Base-by-base conservation (phyloP, 2,329 filamentous ascomycete genomes). In the Colletotrichum aenigma region DNA sequence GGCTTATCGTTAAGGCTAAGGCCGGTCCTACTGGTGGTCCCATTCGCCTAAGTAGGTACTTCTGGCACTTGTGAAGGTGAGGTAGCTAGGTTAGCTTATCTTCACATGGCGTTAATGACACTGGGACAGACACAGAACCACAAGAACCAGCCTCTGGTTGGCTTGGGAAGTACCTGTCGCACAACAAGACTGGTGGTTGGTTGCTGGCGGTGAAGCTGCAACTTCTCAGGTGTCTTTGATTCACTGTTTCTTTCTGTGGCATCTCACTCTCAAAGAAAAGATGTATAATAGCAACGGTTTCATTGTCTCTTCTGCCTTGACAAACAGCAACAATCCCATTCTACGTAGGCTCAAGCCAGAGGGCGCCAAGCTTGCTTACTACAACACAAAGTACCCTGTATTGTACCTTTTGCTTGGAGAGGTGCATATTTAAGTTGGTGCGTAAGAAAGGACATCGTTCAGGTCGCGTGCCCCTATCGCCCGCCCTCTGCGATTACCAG, bases 391-490 rank as follows among this genome's bases (percentile, higher is more conserved):
- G 6, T 24, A 52, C n/a, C 2, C 43, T 52, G n/a, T 52, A 24
- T 13, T 52, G n/a, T 24, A 13, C 43, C 43, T 52, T 52, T 52
- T 7, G 10, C 43, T 6, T 21, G n/a, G n/a, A 7, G 43, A 52
- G 43, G 12, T 16, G 36, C 26, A 66, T 26, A 32, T 70, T n/a
- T 24, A 62, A 38, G 16, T 52, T 38, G 30, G 56, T 62, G 65
- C 55, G 70, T 1, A 26, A 52, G 8, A 52, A 34, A 36, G 34
- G 10, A 55, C 16, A 21, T 34, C 9, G 28, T 48, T 24, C 21
- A 71, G 75, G 75, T 76, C 75, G 67, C 75, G 67, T 76, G 75
- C 72, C 75, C 75, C 71, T 66, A 70, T 74, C 70, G 48, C 18
- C 43, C 58, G 48, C 13, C 43, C 58, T 55, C 18, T 30, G 28